Base-by-base conservation (phyloP, 805 yeast genomes). In the Metschnikowia proteae region DNA sequence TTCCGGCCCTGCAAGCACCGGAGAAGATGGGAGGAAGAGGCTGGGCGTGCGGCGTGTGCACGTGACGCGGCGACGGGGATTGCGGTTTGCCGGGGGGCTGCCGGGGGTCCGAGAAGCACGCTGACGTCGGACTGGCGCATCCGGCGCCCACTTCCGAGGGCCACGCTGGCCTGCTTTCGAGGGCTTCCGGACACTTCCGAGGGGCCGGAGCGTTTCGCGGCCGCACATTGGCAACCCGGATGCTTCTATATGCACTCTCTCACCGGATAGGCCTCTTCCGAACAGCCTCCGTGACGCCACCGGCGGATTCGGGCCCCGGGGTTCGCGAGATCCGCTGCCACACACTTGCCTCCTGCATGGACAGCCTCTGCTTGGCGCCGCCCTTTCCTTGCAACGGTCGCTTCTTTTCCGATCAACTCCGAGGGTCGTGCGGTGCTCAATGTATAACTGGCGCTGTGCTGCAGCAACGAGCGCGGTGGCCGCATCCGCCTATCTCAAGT, bases 171-270 rank as follows among this genome's bases (percentile, higher is more conserved):
- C 17, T 17, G 17, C 17, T 17, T 38, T 10, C 31, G 31, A 8
- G 35, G 35, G 43, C 34, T 23, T 5, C 4, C 10, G 5, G 38
- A 31, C 28, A 27, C 3, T 27, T 28, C 48, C 48, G 48, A 35
- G 48, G 48, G 48, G 30, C 27, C 30, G 28, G 25, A n/a, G 29
- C 25, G 13, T 26, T 31, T 26, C 22, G 30, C 31, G 22, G 42
- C 23, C 25, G 39, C 10, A 37, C 30, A 11, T 37, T 25, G 17
- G 29, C 35, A 23, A 27, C 43, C 43, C 34, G 22, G n/a, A 30
- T n/a, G 31, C 38, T 38, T 30, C 25, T 27, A 27, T 27, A 38
- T 32, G 41, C 32, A 38, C 32, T 23, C 32, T 27, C 41, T 31
- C 32, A 11, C 25, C 41, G 41, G 41, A 38, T 27, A 28, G 9